A percentile compares a stretch with the other conserved stretches of the same genome.
phyloP scores from a whole-genome alignment of 371 early-diverging fungal species.

The Paraphysoderma sedebokerense region DNA sequence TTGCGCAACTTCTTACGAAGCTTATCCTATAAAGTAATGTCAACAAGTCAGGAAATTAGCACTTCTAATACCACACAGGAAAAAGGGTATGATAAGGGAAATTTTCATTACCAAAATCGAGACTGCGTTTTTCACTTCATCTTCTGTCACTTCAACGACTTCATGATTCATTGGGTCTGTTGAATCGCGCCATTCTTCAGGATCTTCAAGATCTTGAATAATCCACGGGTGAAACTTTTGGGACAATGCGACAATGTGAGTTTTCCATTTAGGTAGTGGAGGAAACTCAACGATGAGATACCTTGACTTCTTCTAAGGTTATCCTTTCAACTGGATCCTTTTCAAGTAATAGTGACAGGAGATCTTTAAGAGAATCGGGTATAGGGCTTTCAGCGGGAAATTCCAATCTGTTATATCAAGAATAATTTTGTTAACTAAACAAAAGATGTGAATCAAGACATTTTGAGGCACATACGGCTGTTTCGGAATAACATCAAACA shows the following conservation, averaged over 20 bases:
- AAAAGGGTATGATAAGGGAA: too few species aligned
- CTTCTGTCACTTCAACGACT: constrained; percentile 40
- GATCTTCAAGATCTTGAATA: constrained; percentile 41
- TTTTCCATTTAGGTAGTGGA: background rate
- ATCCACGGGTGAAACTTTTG: constrained; percentile 82
- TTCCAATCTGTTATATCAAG: constrained; percentile 34
- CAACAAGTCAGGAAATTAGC: too few species aligned
- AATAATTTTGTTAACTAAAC: constrained; percentile 5
- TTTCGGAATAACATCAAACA: constrained; percentile 74
- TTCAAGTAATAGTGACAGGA: constrained; percentile 50
- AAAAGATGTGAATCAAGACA: constrained; percentile 1
- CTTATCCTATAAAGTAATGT: too few species aligned
- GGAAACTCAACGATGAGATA: constrained; percentile 7
- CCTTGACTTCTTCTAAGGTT: constrained; percentile 67
- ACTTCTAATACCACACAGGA: too few species aligned
- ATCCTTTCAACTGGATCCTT: constrained; percentile 74
- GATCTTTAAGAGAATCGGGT: constrained; percentile 26
- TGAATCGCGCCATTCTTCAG: constrained; percentile 37
- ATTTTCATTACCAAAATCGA: background rate
- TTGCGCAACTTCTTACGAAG: too few species aligned
- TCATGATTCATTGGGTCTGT: constrained; percentile 38
- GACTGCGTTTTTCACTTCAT: constrained; percentile 49
- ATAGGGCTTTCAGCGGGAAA: constrained; percentile 9
- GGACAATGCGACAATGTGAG: background rate
- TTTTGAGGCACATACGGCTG: constrained; percentile 16